A percentile compares a stretch with the other conserved stretches of the same genome.
These are phyloP conservation scores for Aspergillus pseudonomiae DNA, from an alignment of 2,329 filamentous ascomycete genomes.

Conservation along the genomic window DNA sequence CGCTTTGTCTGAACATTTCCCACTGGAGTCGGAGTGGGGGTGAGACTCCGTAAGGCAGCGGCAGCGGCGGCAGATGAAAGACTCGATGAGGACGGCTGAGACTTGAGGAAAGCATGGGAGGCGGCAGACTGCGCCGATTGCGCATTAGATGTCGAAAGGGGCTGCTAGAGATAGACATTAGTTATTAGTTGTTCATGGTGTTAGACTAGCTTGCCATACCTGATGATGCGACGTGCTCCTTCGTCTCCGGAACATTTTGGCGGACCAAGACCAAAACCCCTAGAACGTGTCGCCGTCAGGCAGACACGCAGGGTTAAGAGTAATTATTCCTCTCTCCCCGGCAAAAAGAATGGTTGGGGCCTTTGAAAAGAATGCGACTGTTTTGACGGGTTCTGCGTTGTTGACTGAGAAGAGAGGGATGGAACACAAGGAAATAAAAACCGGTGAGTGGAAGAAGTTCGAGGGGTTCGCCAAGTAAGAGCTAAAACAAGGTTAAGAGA, in stretches of 20 bases:
- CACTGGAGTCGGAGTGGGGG: slow-evolving; percentile 76
- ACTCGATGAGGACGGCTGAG: slow-evolving; percentile 63
- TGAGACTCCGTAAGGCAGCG: slow-evolving; percentile 76
- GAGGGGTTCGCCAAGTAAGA: neutral
- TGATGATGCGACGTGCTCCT: slow-evolving; percentile 47
- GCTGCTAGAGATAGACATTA: slow-evolving; percentile 48
- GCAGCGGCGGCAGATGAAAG: slow-evolving; percentile 86
- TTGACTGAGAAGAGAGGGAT: neutral
- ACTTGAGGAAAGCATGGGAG: slow-evolving; percentile 75
- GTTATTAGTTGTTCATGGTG: slow-evolving; percentile 12
- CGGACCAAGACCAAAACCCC: neutral
- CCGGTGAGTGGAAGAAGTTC: neutral
- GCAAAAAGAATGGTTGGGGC: neutral
- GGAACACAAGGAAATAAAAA: slow-evolving; percentile 1
- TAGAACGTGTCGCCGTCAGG: slow-evolving; percentile 14
- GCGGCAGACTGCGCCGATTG: slow-evolving; percentile 80
- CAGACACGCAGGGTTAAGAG: slow-evolving; percentile 12
- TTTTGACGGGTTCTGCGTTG: neutral
- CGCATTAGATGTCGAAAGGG: slow-evolving; percentile 64
- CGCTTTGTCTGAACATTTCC: slow-evolving; percentile 86
- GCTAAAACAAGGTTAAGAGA: slow-evolving; percentile 3
- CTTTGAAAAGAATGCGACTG: neutral
- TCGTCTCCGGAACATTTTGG: slow-evolving; percentile 45
- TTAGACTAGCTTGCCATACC: slow-evolving; percentile 19
- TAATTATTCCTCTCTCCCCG: neutral